phyloP scores from a whole-genome alignment of 805 yeast species.

The Saccharomyces eubayanus region DNA sequence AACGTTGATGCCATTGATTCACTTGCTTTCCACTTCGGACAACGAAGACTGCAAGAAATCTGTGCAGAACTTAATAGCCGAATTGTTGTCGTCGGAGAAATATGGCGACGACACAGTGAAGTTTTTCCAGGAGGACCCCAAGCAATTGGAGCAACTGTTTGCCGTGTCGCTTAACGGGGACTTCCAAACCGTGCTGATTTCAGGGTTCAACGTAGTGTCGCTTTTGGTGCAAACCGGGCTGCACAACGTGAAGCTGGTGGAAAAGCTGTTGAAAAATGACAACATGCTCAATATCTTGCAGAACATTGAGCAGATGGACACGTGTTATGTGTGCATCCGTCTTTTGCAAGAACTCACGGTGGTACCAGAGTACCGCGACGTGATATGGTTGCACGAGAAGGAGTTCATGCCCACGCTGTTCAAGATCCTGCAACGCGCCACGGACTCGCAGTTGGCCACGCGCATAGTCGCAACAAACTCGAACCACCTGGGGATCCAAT shows the following conservation, averaged over 20 bases:
- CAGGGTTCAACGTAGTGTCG: constrained; percentile 28
- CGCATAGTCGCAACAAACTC: constrained; percentile 29
- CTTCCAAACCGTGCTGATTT: constrained; percentile 25
- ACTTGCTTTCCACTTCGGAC: constrained; percentile 21
- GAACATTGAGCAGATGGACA: constrained; percentile 25
- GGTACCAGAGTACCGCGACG: constrained; percentile 20
- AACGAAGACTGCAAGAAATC: constrained; percentile 25
- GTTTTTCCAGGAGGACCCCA: constrained; percentile 17
- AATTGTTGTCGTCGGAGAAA: constrained; percentile 20
- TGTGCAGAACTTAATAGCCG: constrained; percentile 26
- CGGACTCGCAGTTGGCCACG: constrained; percentile 18
- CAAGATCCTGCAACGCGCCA: constrained; percentile 36
- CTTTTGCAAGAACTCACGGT: constrained; percentile 27
- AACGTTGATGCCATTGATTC: constrained; percentile 20
- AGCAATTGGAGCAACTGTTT: constrained; percentile 17
- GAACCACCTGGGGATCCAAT: constrained; percentile 54
- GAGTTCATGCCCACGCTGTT: constrained; percentile 44
- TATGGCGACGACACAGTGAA: constrained; percentile 15
- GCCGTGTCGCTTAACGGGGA: constrained; percentile 23
- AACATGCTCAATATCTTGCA: constrained; percentile 18
- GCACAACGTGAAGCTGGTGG: constrained; percentile 13
- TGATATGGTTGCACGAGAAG: constrained; percentile 28
- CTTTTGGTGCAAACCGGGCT: constrained; percentile 23
- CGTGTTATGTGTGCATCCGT: constrained; percentile 27
- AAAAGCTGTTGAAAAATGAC: constrained; percentile 16